Evolutionary conservation across 805 yeast genomes (phyloP), one percentile per base, ranked within the genome.

Genomic region (Candida ascalaphidarum): DNA sequence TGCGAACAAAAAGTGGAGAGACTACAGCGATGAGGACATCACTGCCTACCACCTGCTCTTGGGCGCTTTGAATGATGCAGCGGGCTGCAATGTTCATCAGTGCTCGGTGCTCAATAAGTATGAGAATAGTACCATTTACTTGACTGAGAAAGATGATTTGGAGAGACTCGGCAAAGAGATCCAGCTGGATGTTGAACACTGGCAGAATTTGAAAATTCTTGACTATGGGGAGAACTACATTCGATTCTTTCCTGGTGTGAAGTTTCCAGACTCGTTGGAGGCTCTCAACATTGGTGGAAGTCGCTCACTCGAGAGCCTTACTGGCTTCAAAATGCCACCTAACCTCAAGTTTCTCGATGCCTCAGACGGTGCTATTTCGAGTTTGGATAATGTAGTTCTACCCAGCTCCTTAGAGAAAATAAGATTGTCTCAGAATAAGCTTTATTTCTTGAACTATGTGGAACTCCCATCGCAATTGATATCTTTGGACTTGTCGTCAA

Each of bases 201-300:
- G 69, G 69, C 35, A 32, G 5, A 49, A 52, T 32, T 41, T 63
- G 12, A 39, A 41, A 18, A 34, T 48, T 4, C 40, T 61, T 17
- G 69, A 63, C 36, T 61, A 55, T 33, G 57, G 61, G 7, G 55
- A 52, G 23, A 59, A 58, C 37, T 46, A 55, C 29, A 50, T 61
- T 12, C 38, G 60, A 18, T 45, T 51, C 25, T 43, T 61, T n/a
- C 63, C 66, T 4, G 66, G 62, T 3, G 56, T 61, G 12, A 46
- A 40, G 22, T 48, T 62, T 26, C 65, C 68, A 3, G 64, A 60
- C 21, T 30, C 55, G 1, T 36, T 62, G 20, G 58, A 58, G 34
- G 48, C 51, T 3, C 35, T 62, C 29, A 62, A 61, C 35, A 43
- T 62, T 11, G 59, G 63, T 14, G 67, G 67, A 13, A 57, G 65